Conservation (phyloP, 306 rosid species). For the Myrica gale region DNA sequence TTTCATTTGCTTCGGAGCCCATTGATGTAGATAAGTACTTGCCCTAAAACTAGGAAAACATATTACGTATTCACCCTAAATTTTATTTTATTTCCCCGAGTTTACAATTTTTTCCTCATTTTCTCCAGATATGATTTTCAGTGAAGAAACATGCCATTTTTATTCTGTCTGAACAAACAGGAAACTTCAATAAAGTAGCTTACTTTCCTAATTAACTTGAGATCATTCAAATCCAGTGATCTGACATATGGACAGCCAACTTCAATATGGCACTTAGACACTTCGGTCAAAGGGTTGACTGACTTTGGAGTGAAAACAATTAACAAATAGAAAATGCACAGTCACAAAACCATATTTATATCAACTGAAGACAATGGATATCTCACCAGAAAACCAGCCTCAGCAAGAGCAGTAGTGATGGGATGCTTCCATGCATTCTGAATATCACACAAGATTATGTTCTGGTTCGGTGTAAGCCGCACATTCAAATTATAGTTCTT, state of each 20-base stretch:
- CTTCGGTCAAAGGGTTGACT: neutral
- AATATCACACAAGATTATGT: conserved; percentile 81
- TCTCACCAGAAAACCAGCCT: conserved; percentile 93
- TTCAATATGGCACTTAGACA: neutral
- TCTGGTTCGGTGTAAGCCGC: conserved; percentile 92
- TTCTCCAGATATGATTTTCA: neutral
- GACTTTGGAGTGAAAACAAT: conserved; percentile 8
- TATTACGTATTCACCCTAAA: neutral
- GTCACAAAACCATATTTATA: conserved; percentile 3
- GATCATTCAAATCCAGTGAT: neutral
- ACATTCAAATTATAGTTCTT: conserved; percentile 76
- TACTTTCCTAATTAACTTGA: neutral
- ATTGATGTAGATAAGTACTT: neutral
- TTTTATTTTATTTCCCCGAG: neutral
- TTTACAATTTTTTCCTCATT: neutral
- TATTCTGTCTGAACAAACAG: neutral
- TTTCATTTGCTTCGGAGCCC: neutral
- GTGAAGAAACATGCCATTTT: neutral
- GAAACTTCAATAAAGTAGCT: neutral
- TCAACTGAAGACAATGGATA: conserved; percentile 27
- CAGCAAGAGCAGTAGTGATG: conserved; percentile 79
- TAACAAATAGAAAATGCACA: neutral
- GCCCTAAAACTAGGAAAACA: neutral
- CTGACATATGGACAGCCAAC: neutral
- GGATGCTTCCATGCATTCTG: conserved; percentile 89